Evolutionary conservation across 305 asterid species (phyloP), one percentile per base, ranked within the genome.

Genomic region (Stenogyne calaminthoides): DNA sequence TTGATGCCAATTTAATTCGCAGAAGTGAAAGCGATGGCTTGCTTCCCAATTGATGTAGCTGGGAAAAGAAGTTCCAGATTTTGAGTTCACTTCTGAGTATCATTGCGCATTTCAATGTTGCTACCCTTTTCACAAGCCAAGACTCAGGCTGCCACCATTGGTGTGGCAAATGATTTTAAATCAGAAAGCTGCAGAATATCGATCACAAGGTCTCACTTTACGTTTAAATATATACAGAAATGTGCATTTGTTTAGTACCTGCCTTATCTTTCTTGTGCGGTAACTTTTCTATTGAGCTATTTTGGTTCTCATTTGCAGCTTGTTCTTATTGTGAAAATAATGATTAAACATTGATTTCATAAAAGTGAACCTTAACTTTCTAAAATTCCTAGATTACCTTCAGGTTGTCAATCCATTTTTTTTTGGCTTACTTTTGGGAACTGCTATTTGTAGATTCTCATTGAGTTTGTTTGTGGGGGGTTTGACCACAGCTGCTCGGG

Each of bases 1-100:
- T 94, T 56, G 99, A 94, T 86, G 92, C 96, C 42, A 88, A 67
- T 71, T 83, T 85, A 75, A 88, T 92, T 69, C n/a, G 87, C 91
- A 36, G 99, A 95, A 81, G 97, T 95, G 80, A 95, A 92, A 82
- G 80, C 91, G n/a, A n/a, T 95, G 98, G 99, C 88, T 92, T 20
- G 85, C 78, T 60, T 84, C 98, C 51, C 97, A 95, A 73, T 95
- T 95, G 89, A 88, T 25, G 91, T 88, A 16, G 96, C 64, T 6
- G 97, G 98, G 25, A 93, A n/a, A 88, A 85, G 95, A 89, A 62
- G 87, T 89, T 63, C 97, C 97, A 11, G 97, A 88, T 69, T 91
- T 93, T 54, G 96, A 89, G 80, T 93, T 87, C 83, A 91, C 98
- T 16, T 89, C 96, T 64, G 64, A 91, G 93, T n/a, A n/a, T n/a